Base-by-base conservation (phyloP, 2,329 filamentous ascomycete genomes). In the Colletotrichum sp. region DNA sequence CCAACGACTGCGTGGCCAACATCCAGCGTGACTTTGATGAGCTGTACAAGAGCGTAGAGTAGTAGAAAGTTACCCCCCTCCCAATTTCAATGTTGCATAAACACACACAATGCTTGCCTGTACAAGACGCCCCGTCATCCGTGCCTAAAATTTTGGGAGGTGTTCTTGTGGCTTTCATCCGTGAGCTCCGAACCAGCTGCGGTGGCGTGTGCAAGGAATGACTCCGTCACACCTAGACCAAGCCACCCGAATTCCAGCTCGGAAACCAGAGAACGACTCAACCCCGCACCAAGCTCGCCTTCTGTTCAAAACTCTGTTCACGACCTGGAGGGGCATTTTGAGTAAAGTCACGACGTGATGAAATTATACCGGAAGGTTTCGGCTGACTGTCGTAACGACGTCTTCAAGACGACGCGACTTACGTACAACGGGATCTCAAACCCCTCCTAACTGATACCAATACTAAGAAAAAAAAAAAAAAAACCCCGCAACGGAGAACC, bases 1-100 rank as follows among this genome's bases (percentile, higher is more conserved):
- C 89, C 13, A 87, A 92, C 79, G 92, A 94, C 82, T 92, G 91
- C 79, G 86, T 90, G 65, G 83, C 86, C 79, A 88, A 91, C 71
- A 88, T 91, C 0, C 82, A 83, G 65, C 88, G 91, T 58, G 84
- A 84, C 74, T 92, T 91, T 80, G 86, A 88, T 13, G 83, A 86
- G 79, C 77, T 91, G 52, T 90, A 84, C 77, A 81, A 81, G 34
- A 81, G 78, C 34, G 70, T 84, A 73, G 73, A 62, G 26, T 71
- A 68, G 66, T 61, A 67, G 69, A 67, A 66, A 76, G 43, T 52
- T 56, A 52, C 52, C 5, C 72, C 77, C 16, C 69, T 74, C 7
- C 16, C 21, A 16, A 43, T 38, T 63, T 13, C 59, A 9, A 63
- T n/a, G 43, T 16, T 63, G 59, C 30, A 63, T 63, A 21, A 38